Percentiles rank a stretch among this genome's conserved stretches.
phyloP scores from a whole-genome alignment of 768 basidiomycete genomes.

The Dentipellis sp. region DNA sequence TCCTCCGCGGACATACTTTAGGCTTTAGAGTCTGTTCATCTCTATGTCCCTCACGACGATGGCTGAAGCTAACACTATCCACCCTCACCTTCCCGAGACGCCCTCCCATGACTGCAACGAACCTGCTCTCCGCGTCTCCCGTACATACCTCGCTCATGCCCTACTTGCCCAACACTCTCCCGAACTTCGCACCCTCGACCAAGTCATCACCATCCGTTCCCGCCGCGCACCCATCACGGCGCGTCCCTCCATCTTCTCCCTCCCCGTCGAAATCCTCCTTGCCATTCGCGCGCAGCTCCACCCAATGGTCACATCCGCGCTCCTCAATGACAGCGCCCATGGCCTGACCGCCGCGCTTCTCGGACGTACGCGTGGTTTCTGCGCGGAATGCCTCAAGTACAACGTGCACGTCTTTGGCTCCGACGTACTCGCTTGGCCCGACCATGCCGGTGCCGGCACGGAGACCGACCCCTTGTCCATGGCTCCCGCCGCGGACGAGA shows the following conservation, averaged over 20 bases:
- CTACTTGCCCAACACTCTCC: conserved; percentile 40
- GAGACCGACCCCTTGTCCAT: neutral
- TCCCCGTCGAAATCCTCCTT: conserved; percentile 43
- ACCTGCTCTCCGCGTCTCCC: conserved; percentile 26
- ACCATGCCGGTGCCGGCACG: neutral
- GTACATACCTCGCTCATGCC: conserved; percentile 41
- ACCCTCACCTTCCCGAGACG: neutral
- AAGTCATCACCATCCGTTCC: conserved; percentile 23
- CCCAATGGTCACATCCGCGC: conserved; percentile 30
- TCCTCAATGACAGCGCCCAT: conserved; percentile 31
- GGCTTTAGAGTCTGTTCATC: neutral
- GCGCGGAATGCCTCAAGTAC: neutral
- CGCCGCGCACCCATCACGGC: conserved; percentile 1
- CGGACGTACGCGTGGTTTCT: neutral
- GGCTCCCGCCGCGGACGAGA: neutral
- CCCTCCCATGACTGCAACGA: neutral
- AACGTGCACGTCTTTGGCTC: neutral
- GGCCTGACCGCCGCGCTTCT: conserved; percentile 15
- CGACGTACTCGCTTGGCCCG: neutral
- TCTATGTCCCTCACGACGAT: neutral
- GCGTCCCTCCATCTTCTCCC: conserved; percentile 6
- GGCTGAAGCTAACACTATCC: neutral
- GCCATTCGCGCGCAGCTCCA: conserved; percentile 41
- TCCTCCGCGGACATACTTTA: neutral
- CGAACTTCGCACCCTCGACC: conserved; percentile 34